Percentiles rank a stretch among this genome's conserved stretches.
These are phyloP conservation scores for Ophiostoma ulmi DNA, from an alignment of 2,329 filamentous ascomycete genomes.

Conservation along the genomic window DNA sequence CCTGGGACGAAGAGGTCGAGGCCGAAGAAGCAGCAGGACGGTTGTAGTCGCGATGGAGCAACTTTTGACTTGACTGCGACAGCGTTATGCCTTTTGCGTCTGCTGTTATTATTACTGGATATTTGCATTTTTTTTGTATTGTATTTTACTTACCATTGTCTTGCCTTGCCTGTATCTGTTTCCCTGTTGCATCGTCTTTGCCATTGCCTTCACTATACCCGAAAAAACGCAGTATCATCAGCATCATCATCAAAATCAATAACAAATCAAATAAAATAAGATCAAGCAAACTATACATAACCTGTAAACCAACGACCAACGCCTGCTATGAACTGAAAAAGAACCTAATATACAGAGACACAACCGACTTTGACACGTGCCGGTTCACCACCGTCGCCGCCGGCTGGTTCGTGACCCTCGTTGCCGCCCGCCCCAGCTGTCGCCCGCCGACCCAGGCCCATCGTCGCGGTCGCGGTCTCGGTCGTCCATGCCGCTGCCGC, in stretches of 20 bases:
- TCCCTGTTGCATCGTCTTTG: not conserved
- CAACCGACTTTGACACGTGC: not conserved
- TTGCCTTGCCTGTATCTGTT: not conserved
- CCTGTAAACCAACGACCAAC: not conserved
- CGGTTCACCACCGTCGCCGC: conserved; percentile 44
- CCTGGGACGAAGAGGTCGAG: conserved; percentile 58
- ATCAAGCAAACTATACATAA: not conserved
- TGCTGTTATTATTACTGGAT: not conserved
- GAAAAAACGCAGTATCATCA: not conserved
- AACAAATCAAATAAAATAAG: not conserved
- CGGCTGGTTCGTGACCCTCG: conserved; percentile 48
- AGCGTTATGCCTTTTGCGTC: no score
- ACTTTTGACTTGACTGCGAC: not conserved
- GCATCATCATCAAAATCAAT: not conserved
- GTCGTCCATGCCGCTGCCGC: conserved; percentile 34
- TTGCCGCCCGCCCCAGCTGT: conserved; percentile 41
- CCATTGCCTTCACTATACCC: not conserved
- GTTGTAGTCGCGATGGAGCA: not conserved
- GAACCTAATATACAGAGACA: not conserved
- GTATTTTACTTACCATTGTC: not conserved
- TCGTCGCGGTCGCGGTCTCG: conserved; percentile 34
- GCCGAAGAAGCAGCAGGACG: conserved; percentile 37
- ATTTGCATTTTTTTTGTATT: not conserved
- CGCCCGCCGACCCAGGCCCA: conserved; percentile 32
- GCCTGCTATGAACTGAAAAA: not conserved